These are phyloP conservation scores for Botrytis aclada DNA, from an alignment of 2,329 filamentous ascomycete species.

Conservation along the genomic window DNA sequence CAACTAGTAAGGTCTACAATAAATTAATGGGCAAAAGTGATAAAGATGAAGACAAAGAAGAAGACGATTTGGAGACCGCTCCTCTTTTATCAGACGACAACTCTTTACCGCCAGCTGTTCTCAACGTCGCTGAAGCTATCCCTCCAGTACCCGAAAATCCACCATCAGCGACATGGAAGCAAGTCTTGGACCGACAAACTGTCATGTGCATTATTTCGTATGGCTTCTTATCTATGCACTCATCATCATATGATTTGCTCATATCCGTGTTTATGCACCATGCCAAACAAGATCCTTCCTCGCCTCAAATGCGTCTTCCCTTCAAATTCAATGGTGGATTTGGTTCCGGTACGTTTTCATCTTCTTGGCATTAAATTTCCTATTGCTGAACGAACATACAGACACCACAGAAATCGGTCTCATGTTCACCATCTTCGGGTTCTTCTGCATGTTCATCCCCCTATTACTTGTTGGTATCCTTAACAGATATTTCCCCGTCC, in stretches of 20 bases:
- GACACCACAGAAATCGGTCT: slow-evolving; percentile 8
- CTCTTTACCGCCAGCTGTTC: background rate
- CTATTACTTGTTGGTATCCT: background rate
- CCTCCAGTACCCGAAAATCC: background rate
- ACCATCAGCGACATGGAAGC: background rate
- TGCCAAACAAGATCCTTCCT: background rate
- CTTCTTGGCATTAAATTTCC: background rate
- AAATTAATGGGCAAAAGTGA: background rate
- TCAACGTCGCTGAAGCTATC: background rate
- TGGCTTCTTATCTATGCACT: background rate
- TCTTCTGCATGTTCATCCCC: slow-evolving; percentile 3
- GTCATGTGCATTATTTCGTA: slow-evolving; percentile 10
- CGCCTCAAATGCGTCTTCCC: background rate
- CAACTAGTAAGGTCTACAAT: background rate
- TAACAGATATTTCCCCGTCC: background rate
- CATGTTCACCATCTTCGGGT: slow-evolving; percentile 15
- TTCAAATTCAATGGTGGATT: slow-evolving; percentile 12
- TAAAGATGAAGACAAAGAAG: background rate
- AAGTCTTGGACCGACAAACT: slow-evolving; percentile 4
- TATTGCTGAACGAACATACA: background rate
- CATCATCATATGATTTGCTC: background rate
- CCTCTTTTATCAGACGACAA: background rate
- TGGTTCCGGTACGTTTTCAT: background rate
- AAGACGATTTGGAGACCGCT: background rate
- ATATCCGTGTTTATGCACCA: slow-evolving; percentile 1